Evolutionary conservation across 140 eudicot species (phyloP), one percentile per base, ranked within the genome.

Genomic region (Stevia rebaudiana): DNA sequence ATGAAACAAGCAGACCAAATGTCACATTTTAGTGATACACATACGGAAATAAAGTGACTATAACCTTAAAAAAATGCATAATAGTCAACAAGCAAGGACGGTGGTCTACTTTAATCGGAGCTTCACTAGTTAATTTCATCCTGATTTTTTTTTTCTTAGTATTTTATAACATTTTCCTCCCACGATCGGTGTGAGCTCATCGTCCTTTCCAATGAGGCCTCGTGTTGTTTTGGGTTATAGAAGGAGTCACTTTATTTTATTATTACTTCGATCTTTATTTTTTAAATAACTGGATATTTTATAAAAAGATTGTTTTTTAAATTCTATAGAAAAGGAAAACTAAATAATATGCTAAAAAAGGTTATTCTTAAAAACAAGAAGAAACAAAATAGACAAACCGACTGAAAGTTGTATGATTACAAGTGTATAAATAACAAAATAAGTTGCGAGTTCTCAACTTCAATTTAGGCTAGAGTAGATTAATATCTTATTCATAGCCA

Each of bases 141-240:
- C 8, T 18, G 17, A n/a, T 17, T 21, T 3, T 11, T 61, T 2
- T 21, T 9, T 9, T 61, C 19, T 19, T 17, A 1, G 17, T 3
- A 47, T 17, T 49, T 49, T 49, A 21, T 2, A 21, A 37, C 22
- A 11, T 39, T 9, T 61, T 39, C 67, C 12, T 11, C 30, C 51
- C 67, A 61, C 40, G 64, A 46, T 18, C 33, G 66, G 66, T 60
- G 66, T 10, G 48, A 15, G 39, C n/a, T 48, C 56, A 49, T 19
- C 3, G 56, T 11, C 19, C 56, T 19, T 49, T 49, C 30, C 56
- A 8, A 8, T 49, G 18, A 49, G 13, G 54, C 12, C 54, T 11
- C 28, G 54, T 48, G 54, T 48, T 17, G 51, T 41, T 44, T 22
- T 15, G 2, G 21, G 5, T 15, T 44, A 44, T 16, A 6, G 15